These are phyloP conservation scores for Aspergillus brasiliensis DNA, from an alignment of 2,329 filamentous ascomycete species.

Conservation along the genomic window DNA sequence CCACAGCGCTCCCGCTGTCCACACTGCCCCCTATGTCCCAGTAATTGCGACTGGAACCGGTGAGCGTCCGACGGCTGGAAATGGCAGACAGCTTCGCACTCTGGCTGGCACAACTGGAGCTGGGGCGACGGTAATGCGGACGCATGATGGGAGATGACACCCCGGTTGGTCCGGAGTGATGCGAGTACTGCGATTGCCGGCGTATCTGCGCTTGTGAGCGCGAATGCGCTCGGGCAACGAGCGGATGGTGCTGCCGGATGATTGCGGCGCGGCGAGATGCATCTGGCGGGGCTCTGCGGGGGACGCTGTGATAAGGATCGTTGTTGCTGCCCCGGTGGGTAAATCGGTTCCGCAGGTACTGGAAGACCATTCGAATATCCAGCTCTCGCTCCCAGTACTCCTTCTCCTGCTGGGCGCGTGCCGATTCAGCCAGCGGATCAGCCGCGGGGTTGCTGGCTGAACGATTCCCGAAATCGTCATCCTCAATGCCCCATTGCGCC, in stretches of 20 bases:
- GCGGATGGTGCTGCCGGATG: constrained; percentile 85
- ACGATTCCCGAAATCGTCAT: constrained; percentile 48
- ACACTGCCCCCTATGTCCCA: constrained; percentile 87
- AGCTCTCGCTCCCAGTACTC: constrained; percentile 95
- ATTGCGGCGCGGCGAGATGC: constrained; percentile 76
- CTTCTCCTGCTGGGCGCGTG: constrained; percentile 55
- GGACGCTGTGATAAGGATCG: constrained; percentile 33
- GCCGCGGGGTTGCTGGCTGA: constrained; percentile 3
- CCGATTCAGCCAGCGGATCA: constrained; percentile 38
- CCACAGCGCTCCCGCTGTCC: constrained; percentile 72
- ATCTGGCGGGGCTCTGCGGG: constrained; percentile 58
- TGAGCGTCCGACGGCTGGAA: constrained; percentile 59
- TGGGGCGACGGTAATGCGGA: constrained; percentile 50
- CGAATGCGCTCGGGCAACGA: constrained; percentile 64
- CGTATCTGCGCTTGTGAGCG: constrained; percentile 56
- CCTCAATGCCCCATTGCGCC: constrained; percentile 68
- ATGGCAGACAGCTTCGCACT: constrained; percentile 76
- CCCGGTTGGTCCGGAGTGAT: constrained; percentile 27
- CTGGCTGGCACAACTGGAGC: constrained; percentile 81
- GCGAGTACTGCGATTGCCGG: constrained; percentile 48
- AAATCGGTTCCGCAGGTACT: constrained; percentile 79
- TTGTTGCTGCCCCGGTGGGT: constrained; percentile 49
- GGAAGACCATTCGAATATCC: constrained; percentile 88
- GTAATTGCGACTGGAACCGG: constrained; percentile 76
- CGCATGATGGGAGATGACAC: constrained; percentile 38